These are phyloP conservation scores for Salix viminalis DNA, from an alignment of 345 rosid genomes.

Conservation along the genomic window DNA sequence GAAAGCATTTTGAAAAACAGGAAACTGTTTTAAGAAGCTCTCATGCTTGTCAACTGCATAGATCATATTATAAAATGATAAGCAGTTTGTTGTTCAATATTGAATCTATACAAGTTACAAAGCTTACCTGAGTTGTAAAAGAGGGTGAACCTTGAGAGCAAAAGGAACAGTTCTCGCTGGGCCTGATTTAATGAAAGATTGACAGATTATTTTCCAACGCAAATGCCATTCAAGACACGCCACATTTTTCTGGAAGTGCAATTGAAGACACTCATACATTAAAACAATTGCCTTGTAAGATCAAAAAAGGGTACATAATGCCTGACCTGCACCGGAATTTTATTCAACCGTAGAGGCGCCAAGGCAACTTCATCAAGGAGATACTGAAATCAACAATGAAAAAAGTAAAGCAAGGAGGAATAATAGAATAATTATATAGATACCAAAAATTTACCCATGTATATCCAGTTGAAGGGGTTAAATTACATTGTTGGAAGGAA, in stretches of 20 bases:
- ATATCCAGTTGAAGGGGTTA: not conserved
- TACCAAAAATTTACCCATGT: not conserved
- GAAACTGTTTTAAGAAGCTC: conserved; percentile 66
- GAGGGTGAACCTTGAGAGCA: conserved; percentile 84
- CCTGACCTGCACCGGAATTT: conserved; percentile 77
- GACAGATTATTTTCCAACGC: not conserved
- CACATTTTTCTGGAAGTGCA: not conserved
- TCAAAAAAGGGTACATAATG: not conserved
- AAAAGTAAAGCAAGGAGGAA: not conserved
- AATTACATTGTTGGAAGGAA: conserved; percentile 3
- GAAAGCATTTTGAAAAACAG: conserved; percentile 79
- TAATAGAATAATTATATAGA: not conserved
- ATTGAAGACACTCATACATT: not conserved
- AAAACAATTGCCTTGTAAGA: conserved; percentile 7
- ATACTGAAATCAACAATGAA: conserved; percentile 45
- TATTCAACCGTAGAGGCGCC: conserved; percentile 53
- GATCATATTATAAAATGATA: conserved; percentile 12
- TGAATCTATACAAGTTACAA: not conserved
- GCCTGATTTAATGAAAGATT: conserved; percentile 42
- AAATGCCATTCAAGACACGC: not conserved
- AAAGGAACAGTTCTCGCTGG: conserved; percentile 74
- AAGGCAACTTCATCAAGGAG: conserved; percentile 88
- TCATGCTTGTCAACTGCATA: conserved; percentile 72
- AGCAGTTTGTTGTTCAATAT: not conserved
- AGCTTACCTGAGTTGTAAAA: conserved; percentile 78